Evolutionary conservation across 2,329 filamentous ascomycete species (phyloP).

Genomic region (Hypoxylon sp.): DNA sequence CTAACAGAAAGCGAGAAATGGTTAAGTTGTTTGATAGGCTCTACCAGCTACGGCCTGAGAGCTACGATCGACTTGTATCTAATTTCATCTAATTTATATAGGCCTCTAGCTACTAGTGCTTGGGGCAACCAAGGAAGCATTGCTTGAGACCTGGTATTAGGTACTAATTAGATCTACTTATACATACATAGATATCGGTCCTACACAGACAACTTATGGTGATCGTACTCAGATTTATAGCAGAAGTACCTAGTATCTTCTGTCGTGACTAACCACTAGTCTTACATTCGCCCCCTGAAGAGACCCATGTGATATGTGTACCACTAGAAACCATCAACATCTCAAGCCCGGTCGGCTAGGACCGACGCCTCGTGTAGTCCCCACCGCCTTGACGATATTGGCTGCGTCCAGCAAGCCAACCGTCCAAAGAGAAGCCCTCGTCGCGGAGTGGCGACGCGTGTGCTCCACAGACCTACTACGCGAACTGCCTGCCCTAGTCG

Average conservation of each 20-base stretch:
- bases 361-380: slow-evolving; percentile 4
- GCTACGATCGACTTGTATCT: neutral
- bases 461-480: slow-evolving; percentile 9
- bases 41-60: neutral
- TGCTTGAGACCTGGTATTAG: neutral
- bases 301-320: neutral
- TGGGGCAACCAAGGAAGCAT: neutral
- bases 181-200: too few species aligned
- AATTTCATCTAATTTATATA: neutral
- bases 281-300: neutral
- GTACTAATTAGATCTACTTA: neutral
- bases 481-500: neutral
- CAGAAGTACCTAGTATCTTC: neutral
- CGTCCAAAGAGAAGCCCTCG: slow-evolving; percentile 5
- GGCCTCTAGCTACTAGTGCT: neutral
- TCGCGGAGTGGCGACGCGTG: slow-evolving; percentile 1
- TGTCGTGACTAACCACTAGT: neutral
- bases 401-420: neutral
- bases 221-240: neutral
- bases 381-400: slow-evolving; percentile 3
- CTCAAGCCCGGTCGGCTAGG: neutral
- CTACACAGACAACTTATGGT: too few species aligned
- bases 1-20: neutral
- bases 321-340: neutral
- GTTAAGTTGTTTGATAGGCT: neutral